A percentile compares a stretch with the other conserved stretches of the same genome.
These are phyloP conservation scores for Leucoagaricus sp. DNA, from an alignment of 1,284 basidiomycete genomes.

Conservation along the genomic window DNA sequence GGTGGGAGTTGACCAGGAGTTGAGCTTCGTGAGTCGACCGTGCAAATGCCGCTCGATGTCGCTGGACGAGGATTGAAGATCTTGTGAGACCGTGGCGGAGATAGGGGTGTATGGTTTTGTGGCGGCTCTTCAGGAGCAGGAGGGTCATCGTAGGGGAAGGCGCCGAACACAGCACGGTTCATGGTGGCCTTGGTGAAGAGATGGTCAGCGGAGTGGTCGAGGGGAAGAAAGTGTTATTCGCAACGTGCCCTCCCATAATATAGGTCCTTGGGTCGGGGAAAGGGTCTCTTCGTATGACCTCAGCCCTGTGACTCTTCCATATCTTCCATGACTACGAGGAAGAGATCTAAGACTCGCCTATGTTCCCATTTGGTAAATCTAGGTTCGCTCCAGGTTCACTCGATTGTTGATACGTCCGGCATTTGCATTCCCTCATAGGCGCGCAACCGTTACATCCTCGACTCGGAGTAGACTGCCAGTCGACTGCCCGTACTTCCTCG, in stretches of 20 bases:
- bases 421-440: background rate
- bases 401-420: background rate
- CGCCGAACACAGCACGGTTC: background rate
- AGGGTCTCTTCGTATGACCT: slow-evolving; percentile 2
- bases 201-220: background rate
- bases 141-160: slow-evolving; percentile 10
- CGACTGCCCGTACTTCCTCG: background rate
- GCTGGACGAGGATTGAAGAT: background rate
- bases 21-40: background rate
- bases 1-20: background rate
- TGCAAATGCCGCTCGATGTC: background rate
- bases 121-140: slow-evolving; percentile 13
- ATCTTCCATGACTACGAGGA: slow-evolving; percentile 3
- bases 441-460: background rate
- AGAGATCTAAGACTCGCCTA: background rate
- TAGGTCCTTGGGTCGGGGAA: background rate
- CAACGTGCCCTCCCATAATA: background rate
- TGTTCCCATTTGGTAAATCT: background rate
- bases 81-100: slow-evolving; percentile 3
- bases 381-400: background rate
- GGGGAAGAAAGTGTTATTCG: background rate
- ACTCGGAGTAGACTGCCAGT: slow-evolving; percentile 2
- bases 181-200: background rate
- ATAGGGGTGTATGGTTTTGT: slow-evolving; percentile 1
- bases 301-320: slow-evolving; percentile 5